A percentile compares a stretch with the other conserved stretches of the same genome.
phyloP scores from a whole-genome alignment of 306 rosid species.

The Quercus variabilis region DNA sequence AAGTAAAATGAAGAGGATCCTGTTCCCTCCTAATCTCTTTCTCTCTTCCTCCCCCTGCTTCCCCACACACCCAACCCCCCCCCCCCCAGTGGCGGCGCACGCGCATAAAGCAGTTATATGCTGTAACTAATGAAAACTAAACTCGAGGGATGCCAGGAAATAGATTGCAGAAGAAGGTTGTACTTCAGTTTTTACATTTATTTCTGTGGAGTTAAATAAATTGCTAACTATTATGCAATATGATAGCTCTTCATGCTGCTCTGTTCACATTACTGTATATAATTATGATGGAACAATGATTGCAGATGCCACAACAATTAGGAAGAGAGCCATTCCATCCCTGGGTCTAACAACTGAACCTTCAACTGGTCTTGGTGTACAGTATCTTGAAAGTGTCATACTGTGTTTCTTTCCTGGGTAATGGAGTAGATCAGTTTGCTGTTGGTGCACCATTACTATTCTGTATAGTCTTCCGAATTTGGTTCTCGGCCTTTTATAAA shows the following conservation, averaged over 20 bases:
- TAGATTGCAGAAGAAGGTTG: background rate
- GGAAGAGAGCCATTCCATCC: background rate
- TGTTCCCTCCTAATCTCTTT: background rate
- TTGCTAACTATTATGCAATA: background rate
- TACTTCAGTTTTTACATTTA: background rate
- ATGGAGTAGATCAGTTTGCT: background rate
- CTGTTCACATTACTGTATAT: background rate
- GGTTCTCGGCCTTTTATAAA: background rate
- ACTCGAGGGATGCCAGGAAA: background rate
- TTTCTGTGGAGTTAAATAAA: background rate
- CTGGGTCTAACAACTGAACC: slow-evolving; percentile 15
- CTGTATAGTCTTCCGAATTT: background rate
- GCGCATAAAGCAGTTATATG: background rate
- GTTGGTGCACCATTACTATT: background rate
- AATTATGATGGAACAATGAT: background rate
- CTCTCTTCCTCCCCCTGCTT: too few relatives aligned
- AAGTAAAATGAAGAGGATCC: too few relatives aligned
- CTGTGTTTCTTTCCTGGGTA: background rate
- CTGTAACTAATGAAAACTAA: background rate
- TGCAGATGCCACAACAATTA: slow-evolving; percentile 23
- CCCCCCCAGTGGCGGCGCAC: fast-evolving
- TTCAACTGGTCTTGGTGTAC: slow-evolving; percentile 16
- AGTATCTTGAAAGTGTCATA: background rate
- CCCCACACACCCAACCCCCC: too few relatives aligned
- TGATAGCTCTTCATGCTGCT: background rate